These are phyloP conservation scores for Trichoderma erinaceum DNA, from an alignment of 495 filamentous ascomycete genomes.

Conservation along the genomic window DNA sequence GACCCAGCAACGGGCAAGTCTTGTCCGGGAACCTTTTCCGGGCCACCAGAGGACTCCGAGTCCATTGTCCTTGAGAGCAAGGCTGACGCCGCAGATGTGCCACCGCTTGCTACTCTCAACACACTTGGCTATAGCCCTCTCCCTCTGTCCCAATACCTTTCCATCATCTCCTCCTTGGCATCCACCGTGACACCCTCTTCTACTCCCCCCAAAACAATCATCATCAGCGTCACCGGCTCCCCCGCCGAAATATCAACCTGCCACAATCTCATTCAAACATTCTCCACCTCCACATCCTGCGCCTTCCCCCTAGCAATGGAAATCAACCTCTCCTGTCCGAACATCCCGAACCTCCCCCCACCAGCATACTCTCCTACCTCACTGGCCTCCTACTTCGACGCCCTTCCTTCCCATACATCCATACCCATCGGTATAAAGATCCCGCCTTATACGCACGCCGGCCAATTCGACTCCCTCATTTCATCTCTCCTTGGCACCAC, in stretches of 20 bases:
- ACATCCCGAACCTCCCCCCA: conserved; percentile 59
- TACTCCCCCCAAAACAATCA: conserved; percentile 26
- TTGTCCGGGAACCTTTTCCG: not conserved
- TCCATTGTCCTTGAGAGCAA: no score
- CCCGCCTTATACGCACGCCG: conserved; percentile 62
- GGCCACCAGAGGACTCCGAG: conserved; percentile 11
- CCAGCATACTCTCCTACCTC: conserved; percentile 52
- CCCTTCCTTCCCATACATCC: conserved; percentile 20
- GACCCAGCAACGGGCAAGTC: conserved; percentile 40
- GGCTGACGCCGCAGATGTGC: not conserved
- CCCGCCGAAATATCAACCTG: conserved; percentile 42
- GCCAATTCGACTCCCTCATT: conserved; percentile 51
- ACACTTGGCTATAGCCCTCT: conserved; percentile 66
- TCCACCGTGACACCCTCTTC: not conserved
- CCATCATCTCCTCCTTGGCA: conserved; percentile 27
- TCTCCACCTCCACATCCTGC: not conserved
- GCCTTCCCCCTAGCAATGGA: conserved; percentile 51
- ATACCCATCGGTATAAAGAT: conserved; percentile 59
- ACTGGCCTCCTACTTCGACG: conserved; percentile 43
- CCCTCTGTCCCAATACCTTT: conserved; percentile 60
- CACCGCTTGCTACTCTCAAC: conserved; percentile 55
- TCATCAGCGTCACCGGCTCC: conserved; percentile 63
- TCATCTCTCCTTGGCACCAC: conserved; percentile 35
- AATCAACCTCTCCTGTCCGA: conserved; percentile 68
- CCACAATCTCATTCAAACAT: conserved; percentile 31